A percentile compares a stretch with the other conserved stretches of the same genome.
Conservation (phyloP, 805 yeast species). For the Starmerella vaccinii region DNA sequence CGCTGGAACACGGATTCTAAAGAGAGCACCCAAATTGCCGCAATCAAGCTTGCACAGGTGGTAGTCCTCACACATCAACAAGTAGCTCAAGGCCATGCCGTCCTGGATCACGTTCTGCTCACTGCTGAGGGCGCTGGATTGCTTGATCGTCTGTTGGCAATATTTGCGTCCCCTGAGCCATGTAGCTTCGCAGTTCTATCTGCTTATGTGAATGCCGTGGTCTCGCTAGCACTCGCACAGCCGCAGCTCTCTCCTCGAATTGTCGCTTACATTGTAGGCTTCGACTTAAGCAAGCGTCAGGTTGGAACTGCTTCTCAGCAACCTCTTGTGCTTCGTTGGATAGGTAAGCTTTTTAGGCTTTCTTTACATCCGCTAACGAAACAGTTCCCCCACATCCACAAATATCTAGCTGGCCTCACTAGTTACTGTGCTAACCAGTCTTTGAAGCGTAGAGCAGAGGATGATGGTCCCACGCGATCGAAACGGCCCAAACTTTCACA, state of each 20-base stretch:
- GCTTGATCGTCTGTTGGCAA: constrained; percentile 52
- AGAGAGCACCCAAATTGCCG: constrained; percentile 50
- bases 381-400: constrained; percentile 25
- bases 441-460: constrained; percentile 30
- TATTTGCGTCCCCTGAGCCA: constrained; percentile 36
- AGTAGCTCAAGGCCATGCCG: constrained; percentile 37
- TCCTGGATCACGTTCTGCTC: constrained; percentile 46
- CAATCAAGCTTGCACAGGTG: constrained; percentile 61
- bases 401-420: constrained; percentile 26
- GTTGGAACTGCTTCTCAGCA: constrained; percentile 26
- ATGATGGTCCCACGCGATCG: constrained; percentile 25
- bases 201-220: constrained; percentile 55
- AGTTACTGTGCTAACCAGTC: constrained; percentile 27
- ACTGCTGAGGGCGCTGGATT: constrained; percentile 64
- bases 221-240: constrained; percentile 55
- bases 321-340: constrained; percentile 26
- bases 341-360: constrained; percentile 23
- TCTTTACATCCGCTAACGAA: constrained; percentile 21
- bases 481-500: constrained; percentile 26
- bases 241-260: constrained; percentile 48
- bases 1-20: constrained; percentile 40
- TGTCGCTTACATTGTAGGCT: constrained; percentile 47
- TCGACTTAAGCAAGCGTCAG: constrained; percentile 33
- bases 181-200: constrained; percentile 50
- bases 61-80: constrained; percentile 37